Evolutionary conservation across 2,329 filamentous ascomycete genomes (phyloP), one percentile per base, ranked within the genome.

Genomic region (Aspergillus sp.): DNA sequence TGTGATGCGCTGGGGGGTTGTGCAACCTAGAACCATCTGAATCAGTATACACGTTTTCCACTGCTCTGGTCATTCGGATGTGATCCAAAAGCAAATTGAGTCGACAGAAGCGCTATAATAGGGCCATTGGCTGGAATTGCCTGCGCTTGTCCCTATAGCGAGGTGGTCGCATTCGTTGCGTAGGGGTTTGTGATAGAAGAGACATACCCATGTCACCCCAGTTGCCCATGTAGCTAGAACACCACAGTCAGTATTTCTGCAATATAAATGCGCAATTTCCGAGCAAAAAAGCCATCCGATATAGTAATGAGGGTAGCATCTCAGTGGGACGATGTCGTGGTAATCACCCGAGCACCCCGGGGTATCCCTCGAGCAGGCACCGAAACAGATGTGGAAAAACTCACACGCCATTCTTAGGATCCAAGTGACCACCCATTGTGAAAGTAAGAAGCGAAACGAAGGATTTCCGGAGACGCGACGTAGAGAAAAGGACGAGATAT

Each of bases 171-270:
- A 56, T 52, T 40, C 15, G 35, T 44, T 43, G 23, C 11, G n/a
- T 40, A 37, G 23, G 40, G 45, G 17, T 47, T 58, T 41, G 55
- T 66, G 59, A 49, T 58, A 57, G 41, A 37, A 65, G 66, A 41
- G 49, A 85, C 86, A 80, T 85, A 91, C 89, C 90, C 65, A 93
- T 79, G 70, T 81, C 79, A 70, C 90, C 90, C 89, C 90, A 93
- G 75, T 78, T 78, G 67, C 90, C 90, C 59, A 93, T 79, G 77
- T 81, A 92, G 74, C 90, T 93, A 68, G 65, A 19, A 39, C 60
- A 24, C 52, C 47, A 40, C 52, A 27, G 64, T 77, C 60, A 75
- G 70, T 59, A 47, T 52, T 48, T 55, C 39, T 19, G 5, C 6
- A 17, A 46, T 7, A 24, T 17, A 15, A 44, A 52, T 4, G 11